Conservation (phyloP, 495 filamentous ascomycete genomes). For the Parathielavia appendiculata region DNA sequence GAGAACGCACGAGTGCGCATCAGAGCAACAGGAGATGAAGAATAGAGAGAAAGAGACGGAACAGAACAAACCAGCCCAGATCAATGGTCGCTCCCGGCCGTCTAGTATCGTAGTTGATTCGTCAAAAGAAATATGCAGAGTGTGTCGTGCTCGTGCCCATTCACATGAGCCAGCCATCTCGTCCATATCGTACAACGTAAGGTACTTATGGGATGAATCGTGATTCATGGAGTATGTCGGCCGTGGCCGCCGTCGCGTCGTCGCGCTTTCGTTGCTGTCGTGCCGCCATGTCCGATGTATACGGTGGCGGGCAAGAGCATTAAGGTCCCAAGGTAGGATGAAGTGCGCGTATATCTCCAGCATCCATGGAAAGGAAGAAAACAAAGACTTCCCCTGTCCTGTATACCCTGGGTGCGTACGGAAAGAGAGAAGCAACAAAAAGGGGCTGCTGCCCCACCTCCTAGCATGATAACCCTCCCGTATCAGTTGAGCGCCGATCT, state of each 20-base stretch:
- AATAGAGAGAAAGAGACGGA: background rate
- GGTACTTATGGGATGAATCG: conserved; percentile 1
- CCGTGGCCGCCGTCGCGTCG: conserved; percentile 2
- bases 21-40: background rate
- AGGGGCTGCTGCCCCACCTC: background rate
- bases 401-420: background rate
- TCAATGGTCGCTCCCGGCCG: background rate
- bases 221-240: background rate
- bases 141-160: background rate
- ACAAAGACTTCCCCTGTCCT: background rate
- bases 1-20: too few species aligned
- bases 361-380: background rate
- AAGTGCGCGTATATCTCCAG: background rate
- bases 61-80: background rate
- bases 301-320: background rate
- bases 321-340: background rate
- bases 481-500: too few species aligned
- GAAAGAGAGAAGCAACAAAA: background rate
- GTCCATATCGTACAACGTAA: conserved; percentile 9
- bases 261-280: background rate
- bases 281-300: background rate
- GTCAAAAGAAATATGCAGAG: background rate
- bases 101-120: conserved; percentile 7
- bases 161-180: background rate
- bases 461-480: too few species aligned